Base-by-base conservation (phyloP, 495 filamentous ascomycete genomes). In the Neurospora terricola region DNA sequence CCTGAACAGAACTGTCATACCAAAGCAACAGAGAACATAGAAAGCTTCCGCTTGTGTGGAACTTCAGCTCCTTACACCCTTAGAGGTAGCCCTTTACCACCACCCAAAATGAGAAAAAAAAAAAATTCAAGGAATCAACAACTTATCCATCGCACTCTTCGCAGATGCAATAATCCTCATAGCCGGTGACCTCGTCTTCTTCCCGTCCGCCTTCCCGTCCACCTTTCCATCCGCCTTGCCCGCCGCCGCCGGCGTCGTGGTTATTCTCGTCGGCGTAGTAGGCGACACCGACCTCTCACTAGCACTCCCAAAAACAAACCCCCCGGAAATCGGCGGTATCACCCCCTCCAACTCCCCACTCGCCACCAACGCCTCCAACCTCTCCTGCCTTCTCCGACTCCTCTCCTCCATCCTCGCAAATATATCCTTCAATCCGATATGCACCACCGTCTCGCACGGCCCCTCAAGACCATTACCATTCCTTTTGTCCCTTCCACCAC, bases 121-220 rank as follows among this genome's bases (percentile, higher is more conserved):
- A n/a, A n/a, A n/a, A n/a, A n/a, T n/a, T 72, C 45, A 87, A 37
- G 87, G 80, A 75, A 88, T 88, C 7, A 84, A 73, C 27, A 88
- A 75, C 38, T 80, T 78, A 59, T 84, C 81, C 71, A 88, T 83
- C 0, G 84, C 80, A 70, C 76, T 72, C 78, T 84, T 86, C 42
- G 87, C 85, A 73, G 85, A 83, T 6, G 84, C 77, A 38, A 88
- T 81, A 59, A 88, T 84, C 72, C 78, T 76, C 78, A 85, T 72
- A 70, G 86, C 88, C 23, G 77, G 79, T 30, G 79, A 82, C 39
- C 76, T 75, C 16, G 80, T 34, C 11, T 72, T 48, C 23, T 70
- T 54, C 4, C 11, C 66, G 18, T 45, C 37, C 5, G 75, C 73
- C 38, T 59, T 40, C 66, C 18, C 45, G 2, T 48, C 45, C 21